A percentile compares a stretch with the other conserved stretches of the same genome.
Conservation (phyloP, 495 filamentous ascomycete genomes). For the Parachaetomium inaequale region DNA sequence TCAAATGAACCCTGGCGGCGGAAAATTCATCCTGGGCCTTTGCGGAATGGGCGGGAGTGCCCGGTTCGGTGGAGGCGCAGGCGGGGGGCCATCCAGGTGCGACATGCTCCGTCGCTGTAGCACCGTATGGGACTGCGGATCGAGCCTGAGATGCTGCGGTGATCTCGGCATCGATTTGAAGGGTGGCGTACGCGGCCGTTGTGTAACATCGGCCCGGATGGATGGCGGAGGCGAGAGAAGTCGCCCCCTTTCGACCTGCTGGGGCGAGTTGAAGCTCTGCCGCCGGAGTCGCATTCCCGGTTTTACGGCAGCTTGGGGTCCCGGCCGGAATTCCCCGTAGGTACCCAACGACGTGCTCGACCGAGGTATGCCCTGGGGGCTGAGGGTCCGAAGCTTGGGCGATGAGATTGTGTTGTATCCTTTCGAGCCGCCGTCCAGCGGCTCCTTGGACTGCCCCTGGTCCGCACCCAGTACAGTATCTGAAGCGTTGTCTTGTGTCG, state of each 20-base stretch:
- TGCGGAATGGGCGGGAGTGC: slow-evolving; percentile 60
- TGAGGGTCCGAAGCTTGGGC: neutral
- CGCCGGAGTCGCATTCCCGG: slow-evolving; percentile 16
- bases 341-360: slow-evolving; percentile 26
- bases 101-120: slow-evolving; percentile 55
- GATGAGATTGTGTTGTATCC: neutral
- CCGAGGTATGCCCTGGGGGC: slow-evolving; percentile 18
- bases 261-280: slow-evolving; percentile 26
- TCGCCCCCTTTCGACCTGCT: slow-evolving; percentile 10
- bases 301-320: neutral
- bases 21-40: slow-evolving; percentile 6
- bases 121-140: slow-evolving; percentile 31
- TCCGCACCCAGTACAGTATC: neutral
- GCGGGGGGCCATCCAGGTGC: slow-evolving; percentile 57
- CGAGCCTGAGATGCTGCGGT: slow-evolving; percentile 30
- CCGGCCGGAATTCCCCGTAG: slow-evolving; percentile 15
- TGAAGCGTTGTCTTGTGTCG: neutral
- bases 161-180: slow-evolving; percentile 28
- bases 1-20: slow-evolving; percentile 23
- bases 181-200: slow-evolving; percentile 26
- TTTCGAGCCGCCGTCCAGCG: neutral
- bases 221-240: neutral
- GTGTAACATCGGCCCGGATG: slow-evolving; percentile 17
- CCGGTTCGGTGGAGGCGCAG: slow-evolving; percentile 59
- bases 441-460: neutral